phyloP scores from a whole-genome alignment of 495 filamentous ascomycete genomes.

The Penicilliopsis zonata region DNA sequence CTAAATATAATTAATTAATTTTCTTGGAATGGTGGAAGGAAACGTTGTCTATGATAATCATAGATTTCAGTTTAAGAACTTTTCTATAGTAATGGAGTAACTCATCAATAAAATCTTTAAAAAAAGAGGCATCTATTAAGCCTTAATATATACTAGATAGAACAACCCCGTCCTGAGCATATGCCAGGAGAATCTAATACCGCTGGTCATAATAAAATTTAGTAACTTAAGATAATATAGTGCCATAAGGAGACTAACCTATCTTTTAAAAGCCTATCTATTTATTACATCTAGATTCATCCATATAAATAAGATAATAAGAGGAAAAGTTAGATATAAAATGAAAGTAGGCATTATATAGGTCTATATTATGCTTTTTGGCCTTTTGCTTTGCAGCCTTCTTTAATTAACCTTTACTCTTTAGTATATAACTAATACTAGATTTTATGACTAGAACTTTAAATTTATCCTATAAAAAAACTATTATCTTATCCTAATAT shows the following conservation, averaged over 20 bases:
- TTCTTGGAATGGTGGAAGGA: constrained; percentile 18
- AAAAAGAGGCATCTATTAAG: constrained; percentile 17
- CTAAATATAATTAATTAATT: constrained; percentile 16
- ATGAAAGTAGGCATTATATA: constrained; percentile 18
- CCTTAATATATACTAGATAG: constrained; percentile 17
- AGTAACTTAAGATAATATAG: constrained; percentile 13
- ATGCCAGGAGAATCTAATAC: constrained; percentile 23
- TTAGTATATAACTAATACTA: constrained; percentile 3
- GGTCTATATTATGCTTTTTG: constrained; percentile 11
- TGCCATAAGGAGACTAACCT: constrained; percentile 14
- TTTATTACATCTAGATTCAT: constrained; percentile 19
- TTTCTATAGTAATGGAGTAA: constrained; percentile 14
- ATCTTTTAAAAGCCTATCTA: constrained; percentile 9
- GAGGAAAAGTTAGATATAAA: constrained; percentile 14
- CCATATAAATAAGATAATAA: constrained; percentile 17
- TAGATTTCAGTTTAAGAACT: constrained; percentile 21
- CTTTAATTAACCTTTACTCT: constrained; percentile 5
- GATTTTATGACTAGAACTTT: neutral
- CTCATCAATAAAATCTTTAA: constrained; percentile 25
- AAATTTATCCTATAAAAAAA: constrained; percentile 10
- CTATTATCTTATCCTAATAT: constrained; percentile 13
- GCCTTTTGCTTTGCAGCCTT: constrained; percentile 2
- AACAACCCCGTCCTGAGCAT: constrained; percentile 19
- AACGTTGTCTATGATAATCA: constrained; percentile 30
- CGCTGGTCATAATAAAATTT: constrained; percentile 13